Evolutionary conservation across 2,329 filamentous ascomycete species (phyloP), one percentile per base, ranked within the genome.

Genomic region (Trichoderma endophyticum): DNA sequence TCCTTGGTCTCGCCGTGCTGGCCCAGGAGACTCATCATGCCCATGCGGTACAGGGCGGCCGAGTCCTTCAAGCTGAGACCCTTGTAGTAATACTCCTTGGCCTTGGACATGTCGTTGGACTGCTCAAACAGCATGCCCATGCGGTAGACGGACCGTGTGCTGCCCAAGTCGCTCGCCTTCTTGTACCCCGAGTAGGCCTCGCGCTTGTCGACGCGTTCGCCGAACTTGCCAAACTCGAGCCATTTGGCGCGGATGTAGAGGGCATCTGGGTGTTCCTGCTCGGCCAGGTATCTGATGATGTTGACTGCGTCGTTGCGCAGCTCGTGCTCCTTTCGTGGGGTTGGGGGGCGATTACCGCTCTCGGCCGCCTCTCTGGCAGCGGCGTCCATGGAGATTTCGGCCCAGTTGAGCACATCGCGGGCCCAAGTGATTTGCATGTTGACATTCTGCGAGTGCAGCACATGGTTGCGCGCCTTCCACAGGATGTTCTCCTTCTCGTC

Each of bases 91-190:
- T 98, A 95, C 78, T 92, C 91, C 78, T 98, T 90, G 6, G 96
- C 96, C 81, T 97, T 98, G 74, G 91, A 88, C 73, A 94, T 91
- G 78, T 99, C 95, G 79, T 97, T 97, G 5, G 94, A 95, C 80
- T 93, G 94, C 83, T 99, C 96, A 80, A 95, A 98, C 71, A 98
- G 92, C 95, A 98, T 99, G 74, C 96, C 96, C 83, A 99, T 97
- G 61, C 96, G 90, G 81, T 99, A 99, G 81, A 98, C 94, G 24
- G 96, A 95, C 76, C 96, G 88, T 26, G 92, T 90, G 82, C 95
- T 97, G 72, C 94, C 94, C 77, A 93, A 91, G 77, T 95, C 92
- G 34, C 94, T 92, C n/a, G 96, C 93, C 77, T 91, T 87, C 74
- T 91, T 90, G 83, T 98, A 99, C 77, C 92, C 93, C 73, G 90